Base-by-base conservation (phyloP, 2,329 filamentous ascomycete species). In the Cercospora sp. region DNA sequence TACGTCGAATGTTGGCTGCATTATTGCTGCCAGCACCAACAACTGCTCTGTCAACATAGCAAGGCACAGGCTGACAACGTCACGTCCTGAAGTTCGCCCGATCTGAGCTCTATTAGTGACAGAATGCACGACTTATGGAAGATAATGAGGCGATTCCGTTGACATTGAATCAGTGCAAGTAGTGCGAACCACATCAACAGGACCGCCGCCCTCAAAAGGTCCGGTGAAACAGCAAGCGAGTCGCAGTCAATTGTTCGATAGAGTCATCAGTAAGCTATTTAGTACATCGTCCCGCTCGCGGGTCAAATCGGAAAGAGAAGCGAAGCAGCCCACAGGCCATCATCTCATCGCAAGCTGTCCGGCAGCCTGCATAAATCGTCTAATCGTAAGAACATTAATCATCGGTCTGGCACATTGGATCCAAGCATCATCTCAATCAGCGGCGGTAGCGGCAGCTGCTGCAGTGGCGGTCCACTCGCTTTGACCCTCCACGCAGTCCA, bases 401-500 rank as follows among this genome's bases (percentile, higher is more conserved):
- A 67, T 67, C 42, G 30, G 30, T 30, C 20, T 12, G 45, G 30
- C 7, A 51, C 61, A 36, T 64, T 61, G 30, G 61, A 64, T 16
- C 61, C 51, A 4, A 58, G 57, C 20, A 67, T 31, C 55, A 64
- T 62, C 18, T 62, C 23, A 23, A 26, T 3, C 1, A 48, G 64
- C n/a, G 63, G 55, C 45, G 26, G 58, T 10, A 13, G 59, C 9
- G 53, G 16, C 16, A n/a, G 7, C 30, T 31, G 30, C 8, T 31
- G 60, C 13, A 39, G 60, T 20, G 26, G 60, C 36, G 20, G 26
- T n/a, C n/a, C 60, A 16, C 9, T 39, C 30, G 48, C n/a, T 4
- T 42, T 57, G 30, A 16, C 36, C 30, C 68, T 67, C 73, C 74
- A 75, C 13, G 71, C 68, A 20, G 71, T 66, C 74, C 74, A 76